Percentiles rank a stretch among this genome's conserved stretches.
Conservation (phyloP, 163 green algal species). For the Prototheca stagnorum region DNA sequence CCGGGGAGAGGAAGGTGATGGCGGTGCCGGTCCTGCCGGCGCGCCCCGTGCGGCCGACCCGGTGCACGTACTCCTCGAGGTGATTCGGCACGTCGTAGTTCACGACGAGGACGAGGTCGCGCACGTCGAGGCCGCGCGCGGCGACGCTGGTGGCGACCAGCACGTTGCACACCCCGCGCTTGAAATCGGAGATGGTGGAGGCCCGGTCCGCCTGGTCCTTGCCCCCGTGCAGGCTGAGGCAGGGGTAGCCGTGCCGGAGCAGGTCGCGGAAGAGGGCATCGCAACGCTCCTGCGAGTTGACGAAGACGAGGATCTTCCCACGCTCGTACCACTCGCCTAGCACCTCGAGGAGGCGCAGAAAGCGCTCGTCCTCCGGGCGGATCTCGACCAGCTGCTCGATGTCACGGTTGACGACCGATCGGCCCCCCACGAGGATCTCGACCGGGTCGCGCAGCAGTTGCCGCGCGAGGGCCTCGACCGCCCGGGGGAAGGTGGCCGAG, state of each 20-base stretch:
- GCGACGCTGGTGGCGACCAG: slow-evolving; percentile 89
- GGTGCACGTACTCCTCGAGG: slow-evolving; percentile 96
- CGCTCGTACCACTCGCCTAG: slow-evolving; percentile 76
- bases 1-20: slow-evolving; percentile 80
- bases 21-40: slow-evolving; percentile 82
- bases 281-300: slow-evolving; percentile 76
- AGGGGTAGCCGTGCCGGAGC: slow-evolving; percentile 74
- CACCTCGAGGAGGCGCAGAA: slow-evolving; percentile 86
- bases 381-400: slow-evolving; percentile 89
- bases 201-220: slow-evolving; percentile 96
- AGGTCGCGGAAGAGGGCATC: slow-evolving; percentile 88
- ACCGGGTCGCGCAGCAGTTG: slow-evolving; percentile 55
- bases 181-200: slow-evolving; percentile 90
- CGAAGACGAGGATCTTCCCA: slow-evolving; percentile 88
- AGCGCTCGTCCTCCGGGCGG: slow-evolving; percentile 64
- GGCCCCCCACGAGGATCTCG: slow-evolving; percentile 87
- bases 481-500: slow-evolving; percentile 62
- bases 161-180: slow-evolving; percentile 80
- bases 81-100: slow-evolving; percentile 97
- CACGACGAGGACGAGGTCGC: slow-evolving; percentile 77
- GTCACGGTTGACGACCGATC: slow-evolving; percentile 82
- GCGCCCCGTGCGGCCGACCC: slow-evolving; percentile 62
- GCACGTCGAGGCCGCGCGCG: slow-evolving; percentile 85
- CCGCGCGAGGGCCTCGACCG: slow-evolving; percentile 55
- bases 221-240: slow-evolving; percentile 84